Conservation (phyloP, 768 basidiomycete genomes). For the Tricholoma flavovirens region DNA sequence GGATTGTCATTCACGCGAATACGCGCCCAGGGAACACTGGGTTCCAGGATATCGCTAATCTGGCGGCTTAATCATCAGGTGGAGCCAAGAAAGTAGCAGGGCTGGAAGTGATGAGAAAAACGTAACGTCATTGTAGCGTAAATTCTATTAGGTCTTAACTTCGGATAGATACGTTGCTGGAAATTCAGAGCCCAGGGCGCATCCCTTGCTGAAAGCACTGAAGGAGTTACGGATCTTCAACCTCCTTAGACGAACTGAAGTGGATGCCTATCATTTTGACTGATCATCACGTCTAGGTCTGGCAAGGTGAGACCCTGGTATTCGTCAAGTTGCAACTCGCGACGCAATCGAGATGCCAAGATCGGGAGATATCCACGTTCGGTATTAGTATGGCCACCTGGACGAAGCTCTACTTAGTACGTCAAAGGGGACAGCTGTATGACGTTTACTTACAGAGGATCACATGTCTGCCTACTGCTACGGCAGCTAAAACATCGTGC, state of each 20-base stretch:
- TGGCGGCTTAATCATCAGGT: no score
- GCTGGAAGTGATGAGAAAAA: neutral
- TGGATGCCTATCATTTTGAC: constrained; percentile 69
- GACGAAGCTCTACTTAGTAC: neutral
- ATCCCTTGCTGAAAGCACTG: neutral
- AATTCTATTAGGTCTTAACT: neutral
- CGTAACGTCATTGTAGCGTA: no score
- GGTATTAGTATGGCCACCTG: constrained; percentile 90
- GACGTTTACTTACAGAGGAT: constrained; percentile 65
- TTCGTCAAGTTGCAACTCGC: constrained; percentile 39
- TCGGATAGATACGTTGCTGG: neutral
- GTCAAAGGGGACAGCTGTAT: neutral
- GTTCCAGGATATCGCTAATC: no score
- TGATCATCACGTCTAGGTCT: constrained; percentile 63
- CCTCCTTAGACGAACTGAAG: constrained; percentile 51
- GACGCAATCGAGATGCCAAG: constrained; percentile 57
- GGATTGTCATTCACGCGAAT: no score
- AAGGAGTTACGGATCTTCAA: neutral
- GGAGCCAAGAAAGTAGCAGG: neutral
- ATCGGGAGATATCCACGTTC: constrained; percentile 88
- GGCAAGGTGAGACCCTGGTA: constrained; percentile 27
- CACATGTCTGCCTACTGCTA: constrained; percentile 72
- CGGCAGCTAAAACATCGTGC: constrained; percentile 85
- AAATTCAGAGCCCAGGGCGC: neutral
- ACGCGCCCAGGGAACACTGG: no score